Base-by-base conservation (phyloP, 805 yeast species). In the Metschnikowia lochheadii region DNA sequence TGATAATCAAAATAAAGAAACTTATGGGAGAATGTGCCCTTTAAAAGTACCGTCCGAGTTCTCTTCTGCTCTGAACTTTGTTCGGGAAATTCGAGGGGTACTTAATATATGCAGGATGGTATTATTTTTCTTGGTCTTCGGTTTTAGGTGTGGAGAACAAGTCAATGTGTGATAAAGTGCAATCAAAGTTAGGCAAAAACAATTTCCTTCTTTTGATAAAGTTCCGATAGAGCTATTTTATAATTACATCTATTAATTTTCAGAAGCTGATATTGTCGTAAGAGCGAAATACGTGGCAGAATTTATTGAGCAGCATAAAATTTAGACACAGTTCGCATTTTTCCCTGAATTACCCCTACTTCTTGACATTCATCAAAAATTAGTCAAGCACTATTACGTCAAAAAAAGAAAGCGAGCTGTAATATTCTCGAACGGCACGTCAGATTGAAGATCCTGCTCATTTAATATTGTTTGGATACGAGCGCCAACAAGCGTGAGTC, bases 51-150 rank as follows among this genome's bases (percentile, higher is more conserved):
- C 18, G 45, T 15, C 13, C 13, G 23, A 18, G 36, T 17, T 20
- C 18, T 42, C n/a, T 33, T 34, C 18, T 42, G 20, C 38, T 23
- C n/a, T 18, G 8, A 13, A 13, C 2, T 42, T 23, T 42, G 45
- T 33, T 42, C 45, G 38, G 45, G 38, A 33, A 33, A 42, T 34
- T 42, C 14, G 45, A 42, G 45, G 45, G 45, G 45, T 32, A 13
- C 3, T 14, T 7, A 3, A n/a, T 23, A 14, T 23, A 33, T 42
- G 45, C 45, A 42, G 45, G n/a, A n/a, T 15, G n/a, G 6, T 17
- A n/a, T 18, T 18, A n/a, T 20, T 42, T 33, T 42, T 42, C 38
- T 33, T 42, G 45, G 45, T 20, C 10, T 20, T 33, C 14, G 36
- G 36, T 20, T 11, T 15, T 40, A 8, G n/a, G 2, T 29, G 13